Evolutionary conservation across 83 land plant genomes (phyloP).

Genomic region (Diphasiastrum complanatum): DNA sequence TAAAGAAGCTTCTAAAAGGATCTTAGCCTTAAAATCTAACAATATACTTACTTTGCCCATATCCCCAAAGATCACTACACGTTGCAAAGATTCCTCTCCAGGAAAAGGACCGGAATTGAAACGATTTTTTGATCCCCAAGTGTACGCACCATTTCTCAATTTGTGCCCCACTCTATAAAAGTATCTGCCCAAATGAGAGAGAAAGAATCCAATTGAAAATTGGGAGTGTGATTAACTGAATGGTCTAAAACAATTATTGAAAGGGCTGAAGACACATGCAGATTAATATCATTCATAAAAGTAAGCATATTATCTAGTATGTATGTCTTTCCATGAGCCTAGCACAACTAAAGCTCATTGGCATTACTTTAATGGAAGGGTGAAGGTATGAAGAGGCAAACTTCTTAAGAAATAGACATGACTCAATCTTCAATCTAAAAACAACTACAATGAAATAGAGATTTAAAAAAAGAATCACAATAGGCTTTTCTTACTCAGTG

Average conservation of each 20-base stretch:
- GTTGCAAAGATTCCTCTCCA: slow-evolving; percentile 87
- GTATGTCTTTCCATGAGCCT: too few relatives aligned
- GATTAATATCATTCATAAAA: too few relatives aligned
- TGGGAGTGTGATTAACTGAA: neutral
- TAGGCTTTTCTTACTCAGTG: slow-evolving; percentile 30
- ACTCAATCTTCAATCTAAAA: neutral
- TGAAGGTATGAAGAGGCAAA: too few relatives aligned
- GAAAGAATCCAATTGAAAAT: neutral
- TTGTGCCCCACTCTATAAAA: slow-evolving; percentile 69
- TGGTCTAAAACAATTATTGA: too few relatives aligned
- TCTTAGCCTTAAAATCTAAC: neutral
- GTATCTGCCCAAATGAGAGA: slow-evolving; percentile 45
- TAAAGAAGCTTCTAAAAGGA: too few relatives aligned
- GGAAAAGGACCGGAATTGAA: slow-evolving; percentile 86
- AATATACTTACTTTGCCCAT: slow-evolving; percentile 71
- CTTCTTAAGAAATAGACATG: neutral
- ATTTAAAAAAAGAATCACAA: neutral
- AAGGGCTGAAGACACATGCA: too few relatives aligned
- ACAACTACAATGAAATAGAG: neutral
- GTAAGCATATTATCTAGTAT: too few relatives aligned
- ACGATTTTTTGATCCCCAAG: slow-evolving; percentile 47
- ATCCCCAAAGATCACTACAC: slow-evolving; percentile 83
- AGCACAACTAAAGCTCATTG: too few relatives aligned
- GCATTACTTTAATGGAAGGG: too few relatives aligned
- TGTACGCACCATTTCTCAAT: slow-evolving; percentile 46